These are phyloP conservation scores for Talaromyces nanjingensis DNA, from an alignment of 495 filamentous ascomycete species.

Conservation along the genomic window DNA sequence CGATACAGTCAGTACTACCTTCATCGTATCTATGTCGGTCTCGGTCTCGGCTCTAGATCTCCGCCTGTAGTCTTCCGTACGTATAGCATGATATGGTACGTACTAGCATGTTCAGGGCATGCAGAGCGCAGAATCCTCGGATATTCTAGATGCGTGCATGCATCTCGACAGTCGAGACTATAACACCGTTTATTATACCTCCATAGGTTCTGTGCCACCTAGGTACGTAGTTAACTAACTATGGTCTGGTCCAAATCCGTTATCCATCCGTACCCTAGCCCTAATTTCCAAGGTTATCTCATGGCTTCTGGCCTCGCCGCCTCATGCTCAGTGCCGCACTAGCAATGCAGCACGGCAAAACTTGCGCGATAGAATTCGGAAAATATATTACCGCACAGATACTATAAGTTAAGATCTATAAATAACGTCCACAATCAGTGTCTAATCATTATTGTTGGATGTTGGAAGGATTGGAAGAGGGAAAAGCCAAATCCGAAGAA, in stretches of 20 bases:
- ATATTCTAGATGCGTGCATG: neutral
- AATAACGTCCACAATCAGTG: neutral
- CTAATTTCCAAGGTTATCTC: neutral
- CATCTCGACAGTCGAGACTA: neutral
- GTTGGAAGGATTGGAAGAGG: neutral
- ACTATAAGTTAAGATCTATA: neutral
- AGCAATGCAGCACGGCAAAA: neutral
- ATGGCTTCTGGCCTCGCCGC: too few species aligned
- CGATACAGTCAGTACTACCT: neutral
- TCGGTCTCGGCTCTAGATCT: neutral
- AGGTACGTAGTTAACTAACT: too few species aligned
- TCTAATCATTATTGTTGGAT: too few species aligned
- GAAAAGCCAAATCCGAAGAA: neutral
- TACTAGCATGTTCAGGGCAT: neutral
- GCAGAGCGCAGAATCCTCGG: neutral
- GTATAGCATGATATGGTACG: neutral
- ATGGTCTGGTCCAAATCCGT: too few species aligned
- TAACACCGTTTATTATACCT: neutral
- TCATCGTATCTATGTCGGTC: neutral
- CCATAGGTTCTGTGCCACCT: neutral
- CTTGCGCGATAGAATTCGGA: neutral
- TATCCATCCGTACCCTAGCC: too few species aligned
- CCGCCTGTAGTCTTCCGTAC: neutral
- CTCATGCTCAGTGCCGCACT: neutral
- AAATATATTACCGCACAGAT: neutral